phyloP scores from a whole-genome alignment of 2,329 filamentous ascomycete genomes.

The Paraphoma chrysanthemicola region DNA sequence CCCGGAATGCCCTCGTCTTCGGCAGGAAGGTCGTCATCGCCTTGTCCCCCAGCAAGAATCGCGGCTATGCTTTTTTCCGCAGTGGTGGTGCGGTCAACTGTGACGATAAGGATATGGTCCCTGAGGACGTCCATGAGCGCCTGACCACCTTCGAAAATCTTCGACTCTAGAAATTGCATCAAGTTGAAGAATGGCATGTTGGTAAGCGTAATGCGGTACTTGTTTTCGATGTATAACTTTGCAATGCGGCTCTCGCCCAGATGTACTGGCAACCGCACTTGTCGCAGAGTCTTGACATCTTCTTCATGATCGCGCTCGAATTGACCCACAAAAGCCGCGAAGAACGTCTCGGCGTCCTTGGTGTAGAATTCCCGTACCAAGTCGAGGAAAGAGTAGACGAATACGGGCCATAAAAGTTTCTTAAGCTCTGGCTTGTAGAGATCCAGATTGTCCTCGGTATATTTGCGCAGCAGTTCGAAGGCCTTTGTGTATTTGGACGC shows the following conservation, averaged over 20 bases:
- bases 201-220: constrained; percentile 90
- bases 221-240: constrained; percentile 82
- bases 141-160: constrained; percentile 79
- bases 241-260: constrained; percentile 77
- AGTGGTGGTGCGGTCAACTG: constrained; percentile 62
- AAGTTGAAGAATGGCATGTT: constrained; percentile 82
- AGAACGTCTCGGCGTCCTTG: constrained; percentile 76
- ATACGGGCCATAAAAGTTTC: constrained; percentile 89
- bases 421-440: constrained; percentile 90
- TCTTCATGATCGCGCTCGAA: constrained; percentile 83
- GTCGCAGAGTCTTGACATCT: constrained; percentile 77
- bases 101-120: constrained; percentile 64
- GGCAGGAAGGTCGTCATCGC: constrained; percentile 63
- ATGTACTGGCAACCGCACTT: constrained; percentile 79
- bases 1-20: constrained; percentile 75
- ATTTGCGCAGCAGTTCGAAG: constrained; percentile 75
- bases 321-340: constrained; percentile 69
- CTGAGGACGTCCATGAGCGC: constrained; percentile 78
- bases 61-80: constrained; percentile 67
- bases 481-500: constrained; percentile 79
- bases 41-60: constrained; percentile 62
- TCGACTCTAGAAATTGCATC: constrained; percentile 88
- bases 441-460: constrained; percentile 91
- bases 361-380: constrained; percentile 75
- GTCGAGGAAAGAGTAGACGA: constrained; percentile 90